Evolutionary conservation across 202 grass and related monocot species (phyloP), one percentile per base, ranked within the genome.

Genomic region (Panicum virgatum): DNA sequence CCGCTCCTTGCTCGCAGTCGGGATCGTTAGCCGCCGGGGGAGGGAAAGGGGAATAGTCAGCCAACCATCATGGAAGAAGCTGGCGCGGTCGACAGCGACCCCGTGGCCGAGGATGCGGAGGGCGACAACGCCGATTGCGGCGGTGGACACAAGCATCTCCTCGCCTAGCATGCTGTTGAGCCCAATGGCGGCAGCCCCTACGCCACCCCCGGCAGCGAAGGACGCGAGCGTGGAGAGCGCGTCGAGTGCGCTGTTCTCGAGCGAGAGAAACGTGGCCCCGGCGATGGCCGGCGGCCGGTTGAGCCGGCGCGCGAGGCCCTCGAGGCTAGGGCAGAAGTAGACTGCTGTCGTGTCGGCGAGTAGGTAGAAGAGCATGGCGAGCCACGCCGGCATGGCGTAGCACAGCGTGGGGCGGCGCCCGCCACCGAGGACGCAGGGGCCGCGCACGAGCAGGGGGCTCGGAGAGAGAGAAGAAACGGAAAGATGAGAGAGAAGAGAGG

Each of bases 201-300:
- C 34, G 4, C 70, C 69, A 6, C 10, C 0, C n/a, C n/a, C n/a
- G 12, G 0, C 48, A 0, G 9, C 73, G 10, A 92, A 89, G 3
- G 90, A 87, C 13, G 86, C 90, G 22, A 92, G 26, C 22, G 89
- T 85, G 23, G 92, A 88, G 78, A 94, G 78, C 46, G 87, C 84
- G 63, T 94, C 89, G 3, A 85, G 84, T 23, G 92, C 92, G 19
- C 89, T 87, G 58, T 94, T 94, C 9, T 89, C 89, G 15, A 94
- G 69, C 39, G 92, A 94, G n/a, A 94, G 89, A 26, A 94, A 87
- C 6, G 92, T 94, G 11, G 83, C 89, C 4, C 92, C 92, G 13
- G 87, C 92, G 78, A 94, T 81, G 40, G 84, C 78, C 1, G 87
- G 89, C 43, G 92, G 80, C 29, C 92, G 92, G 38, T 86, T 29